These are phyloP conservation scores for Starmerella vitae DNA, from an alignment of 805 yeast species.

Conservation along the genomic window DNA sequence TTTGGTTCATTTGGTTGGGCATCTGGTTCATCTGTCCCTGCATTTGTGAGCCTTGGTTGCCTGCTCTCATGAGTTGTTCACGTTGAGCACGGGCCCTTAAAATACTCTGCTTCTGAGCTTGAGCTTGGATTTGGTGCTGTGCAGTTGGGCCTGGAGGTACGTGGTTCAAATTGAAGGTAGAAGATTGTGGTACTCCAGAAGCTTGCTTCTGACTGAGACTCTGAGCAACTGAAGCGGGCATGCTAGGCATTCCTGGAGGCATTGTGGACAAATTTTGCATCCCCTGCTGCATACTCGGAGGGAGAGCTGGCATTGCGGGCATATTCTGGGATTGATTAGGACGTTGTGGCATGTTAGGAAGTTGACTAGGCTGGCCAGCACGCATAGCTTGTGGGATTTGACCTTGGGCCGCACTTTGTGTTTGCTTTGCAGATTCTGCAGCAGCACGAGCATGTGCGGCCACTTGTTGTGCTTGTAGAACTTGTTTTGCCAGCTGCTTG, in stretches of 20 bases:
- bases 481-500: constrained; percentile 14
- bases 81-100: constrained; percentile 15
- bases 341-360: background rate
- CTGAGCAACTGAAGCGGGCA: background rate
- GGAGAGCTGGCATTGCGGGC: constrained; percentile 2
- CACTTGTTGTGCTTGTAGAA: constrained; percentile 16
- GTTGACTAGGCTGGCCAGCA: background rate
- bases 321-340: background rate
- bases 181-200: background rate
- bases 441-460: constrained; percentile 5
- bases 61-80: constrained; percentile 1
- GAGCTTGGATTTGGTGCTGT: constrained; percentile 20
- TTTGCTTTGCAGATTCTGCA: constrained; percentile 1
- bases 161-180: constrained; percentile 7
- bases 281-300: background rate
- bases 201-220: background rate
- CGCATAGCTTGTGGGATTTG: background rate
- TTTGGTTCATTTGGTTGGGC: background rate
- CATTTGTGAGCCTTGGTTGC: background rate
- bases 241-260: background rate
- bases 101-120: constrained; percentile 17
- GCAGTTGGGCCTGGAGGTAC: constrained; percentile 20
- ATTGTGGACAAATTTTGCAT: background rate
- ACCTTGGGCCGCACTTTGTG: constrained; percentile 1
- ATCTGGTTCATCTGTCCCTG: constrained; percentile 1